Base-by-base conservation (phyloP, 257 asterid species). In the Solanum sejunctum region DNA sequence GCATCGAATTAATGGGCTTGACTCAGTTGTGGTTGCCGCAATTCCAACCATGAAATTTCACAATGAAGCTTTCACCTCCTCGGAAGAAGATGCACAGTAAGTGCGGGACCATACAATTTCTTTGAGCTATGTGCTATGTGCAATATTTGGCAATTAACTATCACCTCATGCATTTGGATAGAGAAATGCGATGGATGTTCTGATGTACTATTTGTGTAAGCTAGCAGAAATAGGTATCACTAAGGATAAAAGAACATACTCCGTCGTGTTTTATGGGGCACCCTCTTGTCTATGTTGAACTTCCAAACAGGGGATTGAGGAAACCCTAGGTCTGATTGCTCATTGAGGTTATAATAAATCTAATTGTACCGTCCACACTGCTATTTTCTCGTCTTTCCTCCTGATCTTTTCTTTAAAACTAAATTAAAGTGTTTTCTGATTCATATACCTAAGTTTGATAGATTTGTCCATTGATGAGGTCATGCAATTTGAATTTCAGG, bases 61-160 rank as follows among this genome's bases (percentile, higher is more conserved):
- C 52, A 93, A 89, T 0, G 96, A 91, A 87, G 98, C 93, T 49
- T 92, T 94, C 91, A 87, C 95, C 82, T 88, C 98, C 17, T 83
- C 88, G 54, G 98, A 91, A 86, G 94, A 96, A 88, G 94, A 96
- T 87, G 86, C 95, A 51, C 96, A 93, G 99, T 96, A 90, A 93
- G 98, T 91, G 71, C 66, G 11, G n/a, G 86, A 77, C 28, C 32
- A 73, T 84, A 10, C 55, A 75, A 80, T 32, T 72, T 26, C 18
- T 16, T 78, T 78, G 82, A 77, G 82, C 82, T 51, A 10, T 56
- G 39, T 71, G 47, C 83, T 82, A 3, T 16, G 1, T 32, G 8
- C 52, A 20, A 26, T 21, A 49, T 85, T 84, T 49, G 83, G 78
- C 69, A 84, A 32, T 83, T 79, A n/a, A 47, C 61, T 82, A 32